Percentiles rank a stretch among this genome's conserved stretches.
These are phyloP conservation scores for Haplosporangium gracile DNA, from an alignment of 192 early-diverging fungal species.

Conservation along the genomic window DNA sequence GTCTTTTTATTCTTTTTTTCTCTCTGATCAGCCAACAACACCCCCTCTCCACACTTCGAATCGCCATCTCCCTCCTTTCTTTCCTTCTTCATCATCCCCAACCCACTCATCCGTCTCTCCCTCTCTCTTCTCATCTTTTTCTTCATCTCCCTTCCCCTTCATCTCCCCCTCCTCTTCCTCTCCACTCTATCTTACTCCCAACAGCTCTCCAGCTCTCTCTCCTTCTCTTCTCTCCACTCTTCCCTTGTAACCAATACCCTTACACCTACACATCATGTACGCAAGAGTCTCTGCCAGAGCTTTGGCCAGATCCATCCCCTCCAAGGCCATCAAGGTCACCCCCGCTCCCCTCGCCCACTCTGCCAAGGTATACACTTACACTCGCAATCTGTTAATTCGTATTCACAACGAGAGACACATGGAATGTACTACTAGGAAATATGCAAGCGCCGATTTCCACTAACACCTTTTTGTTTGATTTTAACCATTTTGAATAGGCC, in stretches of 20 bases:
- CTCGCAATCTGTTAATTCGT: too few relatives aligned
- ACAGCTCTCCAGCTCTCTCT: background rate
- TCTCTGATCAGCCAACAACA: slow-evolving; percentile 4
- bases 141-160: background rate
- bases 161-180: background rate
- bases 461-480: background rate
- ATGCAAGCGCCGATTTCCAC: background rate
- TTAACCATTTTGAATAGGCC: slow-evolving; percentile 3
- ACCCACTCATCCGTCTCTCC: background rate
- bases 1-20: background rate
- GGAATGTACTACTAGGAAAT: background rate
- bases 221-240: background rate
- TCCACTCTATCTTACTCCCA: background rate
- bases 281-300: slow-evolving; percentile 46
- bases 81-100: background rate
- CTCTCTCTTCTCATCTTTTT: slow-evolving; percentile 2
- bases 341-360: slow-evolving; percentile 37
- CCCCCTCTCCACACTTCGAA: slow-evolving; percentile 8
- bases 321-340: slow-evolving; percentile 19
- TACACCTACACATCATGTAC: slow-evolving; percentile 28
- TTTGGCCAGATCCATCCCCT: slow-evolving; percentile 36
- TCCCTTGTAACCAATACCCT: background rate
- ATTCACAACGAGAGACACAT: background rate
- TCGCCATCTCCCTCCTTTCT: slow-evolving; percentile 4
- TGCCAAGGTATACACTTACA: slow-evolving; percentile 30